Evolutionary conservation across 1,284 basidiomycete genomes (phyloP).

Genomic region (Termitomyces sp.): DNA sequence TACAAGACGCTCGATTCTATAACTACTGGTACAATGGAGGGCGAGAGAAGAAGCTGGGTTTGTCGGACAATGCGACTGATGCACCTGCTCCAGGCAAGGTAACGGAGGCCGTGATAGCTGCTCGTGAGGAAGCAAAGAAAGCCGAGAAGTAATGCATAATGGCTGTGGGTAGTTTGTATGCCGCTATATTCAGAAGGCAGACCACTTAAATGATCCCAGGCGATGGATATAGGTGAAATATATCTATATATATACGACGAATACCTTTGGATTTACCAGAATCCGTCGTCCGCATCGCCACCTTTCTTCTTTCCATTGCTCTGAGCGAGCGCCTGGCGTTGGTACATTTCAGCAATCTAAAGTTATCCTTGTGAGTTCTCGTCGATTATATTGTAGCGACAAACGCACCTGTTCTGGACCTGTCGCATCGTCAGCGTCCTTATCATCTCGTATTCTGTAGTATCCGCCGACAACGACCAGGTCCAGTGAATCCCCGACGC

Average conservation of each 20-base stretch:
- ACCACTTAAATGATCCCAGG: slow-evolving; percentile 5
- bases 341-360: slow-evolving; percentile 94
- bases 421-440: slow-evolving; percentile 87
- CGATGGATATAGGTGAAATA: slow-evolving; percentile 1
- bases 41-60: slow-evolving; percentile 56
- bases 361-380: slow-evolving; percentile 19
- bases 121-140: slow-evolving; percentile 38
- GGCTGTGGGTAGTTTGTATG: slow-evolving; percentile 6
- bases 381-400: neutral
- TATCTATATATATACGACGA: slow-evolving; percentile 6
- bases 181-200: neutral
- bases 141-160: slow-evolving; percentile 28
- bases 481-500: slow-evolving; percentile 95
- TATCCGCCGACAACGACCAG: slow-evolving; percentile 96
- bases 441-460: slow-evolving; percentile 90
- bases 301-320: slow-evolving; percentile 65
- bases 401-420: slow-evolving; percentile 76
- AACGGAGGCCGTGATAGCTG: slow-evolving; percentile 43
- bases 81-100: slow-evolving; percentile 37
- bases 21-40: slow-evolving; percentile 88
- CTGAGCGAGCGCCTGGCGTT: slow-evolving; percentile 80
- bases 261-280: slow-evolving; percentile 58
- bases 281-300: slow-evolving; percentile 74
- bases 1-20: slow-evolving; percentile 81
- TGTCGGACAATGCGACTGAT: slow-evolving; percentile 25